Percentiles rank a stretch among this genome's conserved stretches.
phyloP scores from a whole-genome alignment of 1,139 yeast genomes.

The Scheffersomyces parashehatae region DNA sequence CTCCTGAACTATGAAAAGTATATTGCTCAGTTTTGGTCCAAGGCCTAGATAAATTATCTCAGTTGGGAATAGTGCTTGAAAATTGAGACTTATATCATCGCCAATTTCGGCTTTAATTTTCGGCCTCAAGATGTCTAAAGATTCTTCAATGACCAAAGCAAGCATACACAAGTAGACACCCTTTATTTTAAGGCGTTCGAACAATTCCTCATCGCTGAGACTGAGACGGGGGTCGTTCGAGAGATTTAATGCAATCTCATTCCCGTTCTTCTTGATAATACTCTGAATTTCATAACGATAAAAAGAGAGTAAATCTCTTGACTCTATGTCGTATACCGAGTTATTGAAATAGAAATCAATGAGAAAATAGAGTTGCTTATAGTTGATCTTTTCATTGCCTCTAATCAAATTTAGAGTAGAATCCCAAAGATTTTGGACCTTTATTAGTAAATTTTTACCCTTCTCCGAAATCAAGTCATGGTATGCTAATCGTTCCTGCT shows the following conservation, averaged over 20 bases:
- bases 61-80: slow-evolving; percentile 26
- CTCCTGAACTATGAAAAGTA: slow-evolving; percentile 18
- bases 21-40: slow-evolving; percentile 16
- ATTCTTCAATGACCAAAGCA: slow-evolving; percentile 34
- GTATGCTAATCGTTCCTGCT: background rate
- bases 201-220: slow-evolving; percentile 14
- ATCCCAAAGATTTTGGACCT: slow-evolving; percentile 30
- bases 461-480: slow-evolving; percentile 3
- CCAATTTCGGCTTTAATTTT: slow-evolving; percentile 12
- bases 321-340: slow-evolving; percentile 14
- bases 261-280: slow-evolving; percentile 18
- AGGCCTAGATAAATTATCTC: slow-evolving; percentile 21
- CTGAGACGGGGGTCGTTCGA: slow-evolving; percentile 1
- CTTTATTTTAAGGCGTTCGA: slow-evolving; percentile 17
- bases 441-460: slow-evolving; percentile 10
- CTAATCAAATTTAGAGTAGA: slow-evolving; percentile 20
- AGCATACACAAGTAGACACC: slow-evolving; percentile 35
- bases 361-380: slow-evolving; percentile 33
- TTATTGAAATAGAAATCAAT: slow-evolving; percentile 33
- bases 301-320: slow-evolving; percentile 24
- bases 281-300: slow-evolving; percentile 28
- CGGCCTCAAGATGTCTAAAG: slow-evolving; percentile 24
- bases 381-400: slow-evolving; percentile 23
- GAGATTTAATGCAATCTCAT: slow-evolving; percentile 15
- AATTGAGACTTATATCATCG: slow-evolving; percentile 14